Conservation (phyloP, 2,329 filamentous ascomycete species). For the Pestalotiopsis sp. region DNA sequence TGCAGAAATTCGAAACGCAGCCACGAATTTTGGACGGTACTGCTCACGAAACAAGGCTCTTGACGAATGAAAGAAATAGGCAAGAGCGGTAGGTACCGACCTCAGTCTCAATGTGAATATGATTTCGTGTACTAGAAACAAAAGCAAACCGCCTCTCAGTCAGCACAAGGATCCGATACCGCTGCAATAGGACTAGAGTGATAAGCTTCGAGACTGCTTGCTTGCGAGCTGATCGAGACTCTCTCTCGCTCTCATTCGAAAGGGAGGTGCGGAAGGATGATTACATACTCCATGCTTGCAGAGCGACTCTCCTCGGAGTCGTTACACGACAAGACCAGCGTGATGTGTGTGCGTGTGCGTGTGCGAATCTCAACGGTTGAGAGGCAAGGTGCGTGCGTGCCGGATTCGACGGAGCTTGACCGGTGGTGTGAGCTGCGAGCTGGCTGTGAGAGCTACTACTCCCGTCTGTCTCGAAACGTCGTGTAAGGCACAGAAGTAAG, state of each 20-base stretch:
- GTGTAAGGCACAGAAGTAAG: background rate
- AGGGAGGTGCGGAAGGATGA: background rate
- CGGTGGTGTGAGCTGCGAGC: background rate
- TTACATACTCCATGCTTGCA: conserved; percentile 13
- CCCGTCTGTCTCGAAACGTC: background rate
- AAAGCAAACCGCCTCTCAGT: conserved; percentile 3
- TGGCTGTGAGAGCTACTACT: background rate
- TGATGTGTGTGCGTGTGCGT: background rate
- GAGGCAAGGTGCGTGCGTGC: background rate
- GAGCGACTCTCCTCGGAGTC: background rate
- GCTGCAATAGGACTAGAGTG: background rate
- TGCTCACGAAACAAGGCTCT: background rate
- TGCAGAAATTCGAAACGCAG: background rate
- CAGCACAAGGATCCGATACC: conserved; percentile 1
- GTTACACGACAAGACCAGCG: conserved; percentile 1
- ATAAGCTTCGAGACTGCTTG: conserved; percentile 1
- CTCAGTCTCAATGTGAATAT: conserved; percentile 35
- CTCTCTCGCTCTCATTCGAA: background rate
- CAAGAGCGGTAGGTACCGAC: conserved; percentile 23
- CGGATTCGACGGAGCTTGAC: background rate
- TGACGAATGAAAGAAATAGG: conserved; percentile 7
- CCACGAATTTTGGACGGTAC: background rate
- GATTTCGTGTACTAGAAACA: conserved; percentile 33
- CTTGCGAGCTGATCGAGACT: background rate
- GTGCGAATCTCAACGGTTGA: conserved; percentile 7